Evolutionary conservation across 306 rosid species (phyloP).

Genomic region (Vigna nakashimae): DNA sequence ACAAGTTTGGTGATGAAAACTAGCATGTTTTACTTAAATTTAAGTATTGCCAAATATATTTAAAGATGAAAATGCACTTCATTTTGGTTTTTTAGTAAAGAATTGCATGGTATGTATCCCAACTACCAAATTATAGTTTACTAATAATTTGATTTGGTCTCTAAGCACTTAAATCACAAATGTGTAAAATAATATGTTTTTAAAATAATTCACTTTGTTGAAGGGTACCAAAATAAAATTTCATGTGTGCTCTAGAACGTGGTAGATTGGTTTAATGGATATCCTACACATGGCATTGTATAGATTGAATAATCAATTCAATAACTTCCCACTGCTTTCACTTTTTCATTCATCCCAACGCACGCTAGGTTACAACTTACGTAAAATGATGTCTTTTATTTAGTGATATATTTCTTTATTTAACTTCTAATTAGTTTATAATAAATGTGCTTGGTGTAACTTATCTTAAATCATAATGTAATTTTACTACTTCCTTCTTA

Average conservation of each 20-base stretch:
- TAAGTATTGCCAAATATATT: not conserved
- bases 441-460: not conserved
- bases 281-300: not conserved
- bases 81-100: not conserved
- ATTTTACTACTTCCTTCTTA: not conserved
- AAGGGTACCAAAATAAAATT: not conserved
- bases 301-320: not conserved
- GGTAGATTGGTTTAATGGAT: not conserved
- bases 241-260: not conserved
- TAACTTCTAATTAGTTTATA: not conserved
- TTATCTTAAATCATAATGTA: not conserved
- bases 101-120: not conserved
- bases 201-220: not conserved
- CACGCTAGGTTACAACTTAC: not conserved
- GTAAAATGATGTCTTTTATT: not conserved
- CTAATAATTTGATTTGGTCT: conserved; percentile 23
- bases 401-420: not conserved
- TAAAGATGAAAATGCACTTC: not conserved
- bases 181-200: not conserved
- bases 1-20: conserved; percentile 13
- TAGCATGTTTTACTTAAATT: not conserved
- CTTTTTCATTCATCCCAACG: not conserved
- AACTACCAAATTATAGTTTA: not conserved
- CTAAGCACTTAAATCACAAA: not conserved
- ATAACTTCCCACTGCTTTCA: not conserved